Conservation (phyloP, 768 basidiomycete species). For the Calocera viscosa region DNA sequence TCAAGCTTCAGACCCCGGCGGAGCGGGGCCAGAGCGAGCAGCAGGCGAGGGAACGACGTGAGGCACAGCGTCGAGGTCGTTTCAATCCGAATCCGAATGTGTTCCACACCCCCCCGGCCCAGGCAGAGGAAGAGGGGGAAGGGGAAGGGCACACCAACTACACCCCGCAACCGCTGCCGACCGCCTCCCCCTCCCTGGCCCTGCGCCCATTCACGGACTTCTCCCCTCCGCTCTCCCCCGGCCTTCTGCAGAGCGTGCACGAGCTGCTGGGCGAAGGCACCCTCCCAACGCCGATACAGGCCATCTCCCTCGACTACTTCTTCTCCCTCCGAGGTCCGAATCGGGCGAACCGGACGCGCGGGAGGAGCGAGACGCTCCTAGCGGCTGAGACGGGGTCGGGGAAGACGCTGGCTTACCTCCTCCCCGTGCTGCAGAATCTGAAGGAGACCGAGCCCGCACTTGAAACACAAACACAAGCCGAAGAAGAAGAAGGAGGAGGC, state of each 20-base stretch:
- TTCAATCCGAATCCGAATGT: no score
- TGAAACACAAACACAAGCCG: no score
- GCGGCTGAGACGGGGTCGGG: conserved; percentile 87
- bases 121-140: no score
- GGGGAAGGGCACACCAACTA: no score
- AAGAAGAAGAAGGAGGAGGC: conserved; percentile 16
- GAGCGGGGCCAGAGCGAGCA: no score
- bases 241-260: conserved; percentile 45
- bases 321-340: conserved; percentile 25
- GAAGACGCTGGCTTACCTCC: conserved; percentile 63
- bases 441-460: conserved; percentile 64
- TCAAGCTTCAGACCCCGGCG: no score
- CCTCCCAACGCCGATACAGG: conserved; percentile 66
- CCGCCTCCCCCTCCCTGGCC: no score
- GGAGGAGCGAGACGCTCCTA: conserved; percentile 46
- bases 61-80: no score
- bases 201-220: conserved; percentile 32
- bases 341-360: conserved; percentile 24
- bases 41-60: no score
- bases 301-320: conserved; percentile 55
- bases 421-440: conserved; percentile 50
- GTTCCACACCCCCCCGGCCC: no score
- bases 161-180: no score
- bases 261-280: conserved; percentile 46
- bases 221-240: conserved; percentile 58